Base-by-base conservation (phyloP, 148 eudicot genomes). In the Cornus florida region DNA sequence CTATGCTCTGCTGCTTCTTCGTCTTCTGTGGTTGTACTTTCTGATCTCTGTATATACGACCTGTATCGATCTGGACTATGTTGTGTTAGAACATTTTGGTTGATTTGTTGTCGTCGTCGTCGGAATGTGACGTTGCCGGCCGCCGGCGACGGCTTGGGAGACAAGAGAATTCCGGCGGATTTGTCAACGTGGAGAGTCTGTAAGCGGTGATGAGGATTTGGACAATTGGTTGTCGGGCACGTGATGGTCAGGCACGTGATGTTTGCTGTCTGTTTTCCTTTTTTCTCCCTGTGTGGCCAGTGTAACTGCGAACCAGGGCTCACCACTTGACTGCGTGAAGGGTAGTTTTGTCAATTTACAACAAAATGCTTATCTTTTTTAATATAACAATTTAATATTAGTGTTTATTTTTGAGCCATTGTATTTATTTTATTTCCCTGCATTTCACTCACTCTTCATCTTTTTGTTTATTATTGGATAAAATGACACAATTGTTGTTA, bases 1-100 rank as follows among this genome's bases (percentile, higher is more conserved):
- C 85, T 35, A 72, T 80, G 78, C 81, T 85, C 76, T 79, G 83
- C 79, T 79, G 80, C 76, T 85, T 82, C 83, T 79, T 67, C 88
- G 81, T 85, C 32, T 80, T 85, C 80, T 85, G 88, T 38, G 88
- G 88, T 38, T 85, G 88, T 28, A 85, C 88, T 20, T 32, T 85
- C 60, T 85, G 78, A 82, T 31, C 41, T 60, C 56, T 17, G 14
- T 69, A 14, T n/a, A 12, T 10, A 20, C 16, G 6, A 43, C 6
- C 48, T 43, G 8, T 43, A 43, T 43, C 48, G 7, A 53, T 53
- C 59, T 28, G 28, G 28, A 28, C 28, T 28, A 3, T 2, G 38
- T 35, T 35, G 59, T 11, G 19, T 16, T 53, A 7, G 59, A 53
- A 53, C 16, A 53, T 53, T 68, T 46, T 32, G 67, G 38, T 12